Evolutionary conservation across 164 flowering plant genomes (phyloP), one percentile per base, ranked within the genome.

Genomic region (Buxus sempervirens): DNA sequence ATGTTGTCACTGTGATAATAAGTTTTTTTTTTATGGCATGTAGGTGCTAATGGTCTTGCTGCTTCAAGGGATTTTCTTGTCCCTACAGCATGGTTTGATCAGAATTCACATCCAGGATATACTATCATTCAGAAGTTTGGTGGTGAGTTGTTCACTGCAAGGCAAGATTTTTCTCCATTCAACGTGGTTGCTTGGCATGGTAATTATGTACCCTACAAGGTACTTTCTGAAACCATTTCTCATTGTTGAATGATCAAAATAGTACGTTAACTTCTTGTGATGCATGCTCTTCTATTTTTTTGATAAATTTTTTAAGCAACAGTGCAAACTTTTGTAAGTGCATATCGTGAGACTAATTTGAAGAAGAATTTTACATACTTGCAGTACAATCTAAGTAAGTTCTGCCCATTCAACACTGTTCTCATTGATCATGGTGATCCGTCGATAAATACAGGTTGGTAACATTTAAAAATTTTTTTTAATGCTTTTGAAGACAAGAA

Each of bases 101-200:
- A 84, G 36, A 66, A 54, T 19, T 26, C 68, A 53, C 77, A 66
- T 68, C 93, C 92, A 58, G 93, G 87, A 24, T 91, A 80, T 77
- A 82, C 83, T 18, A 84, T 91, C 51, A 74, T 91, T 25, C 98
- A 91, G 67, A 94, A 94, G 76, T 91, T 82, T 75, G 98, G 98
- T 56, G 97, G 98, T 23, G 94, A 91, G 77, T 81, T 95, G 3
- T 95, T 90, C 62, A 89, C 91, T 73, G 98, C 98, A 24, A 84
- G 62, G 70, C 98, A 95, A 76, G 93, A 95, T 76, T 95, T 91
- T 73, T 94, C 98, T 68, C 97, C 98, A 18, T 95, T 95, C 79
- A 95, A 95, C 75, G 96, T 95, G 45, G 97, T 88, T 66, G 96
- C 98, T 51, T 95, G 98, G 97, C 98, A 91, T 82, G 98, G 98